Conservation (phyloP, 1,284 basidiomycete genomes). For the Cutaneotrichosporon sp. region DNA sequence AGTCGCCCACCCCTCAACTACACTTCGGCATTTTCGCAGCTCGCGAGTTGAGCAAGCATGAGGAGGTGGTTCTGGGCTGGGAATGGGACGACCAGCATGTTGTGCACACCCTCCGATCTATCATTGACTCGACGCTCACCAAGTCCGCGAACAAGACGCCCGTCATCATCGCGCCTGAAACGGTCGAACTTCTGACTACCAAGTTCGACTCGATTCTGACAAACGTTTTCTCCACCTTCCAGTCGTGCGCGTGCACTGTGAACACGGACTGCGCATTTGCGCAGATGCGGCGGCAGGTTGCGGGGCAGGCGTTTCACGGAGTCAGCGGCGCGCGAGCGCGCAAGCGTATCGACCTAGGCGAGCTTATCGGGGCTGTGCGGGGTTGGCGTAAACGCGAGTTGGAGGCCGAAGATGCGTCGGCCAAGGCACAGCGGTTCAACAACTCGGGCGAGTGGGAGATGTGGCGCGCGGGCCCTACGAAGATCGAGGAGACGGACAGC, state of each 20-base stretch:
- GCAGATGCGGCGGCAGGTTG: slow-evolving; percentile 62
- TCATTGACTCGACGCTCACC: slow-evolving; percentile 28
- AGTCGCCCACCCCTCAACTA: slow-evolving; percentile 50
- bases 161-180: slow-evolving; percentile 14
- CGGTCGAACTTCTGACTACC: slow-evolving; percentile 51
- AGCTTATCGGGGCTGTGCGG: slow-evolving; percentile 61
- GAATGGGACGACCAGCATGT: slow-evolving; percentile 94
- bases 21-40: slow-evolving; percentile 80
- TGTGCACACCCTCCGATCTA: slow-evolving; percentile 62
- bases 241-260: slow-evolving; percentile 68
- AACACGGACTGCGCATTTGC: slow-evolving; percentile 62
- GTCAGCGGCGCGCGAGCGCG: slow-evolving; percentile 19
- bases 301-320: slow-evolving; percentile 17
- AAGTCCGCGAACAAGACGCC: slow-evolving; percentile 24
- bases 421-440: slow-evolving; percentile 20
- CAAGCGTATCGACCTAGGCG: slow-evolving; percentile 57
- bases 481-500: slow-evolving; percentile 3
- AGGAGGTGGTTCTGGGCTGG: slow-evolving; percentile 89
- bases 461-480: slow-evolving; percentile 15
- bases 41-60: slow-evolving; percentile 67
- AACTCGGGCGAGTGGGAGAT: slow-evolving; percentile 19
- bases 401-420: slow-evolving; percentile 31
- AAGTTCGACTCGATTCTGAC: slow-evolving; percentile 65
- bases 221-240: slow-evolving; percentile 66
- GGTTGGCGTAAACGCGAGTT: slow-evolving; percentile 55